Base-by-base conservation (phyloP, 164 flowering plant species). In the Dillenia suffruticosa region DNA sequence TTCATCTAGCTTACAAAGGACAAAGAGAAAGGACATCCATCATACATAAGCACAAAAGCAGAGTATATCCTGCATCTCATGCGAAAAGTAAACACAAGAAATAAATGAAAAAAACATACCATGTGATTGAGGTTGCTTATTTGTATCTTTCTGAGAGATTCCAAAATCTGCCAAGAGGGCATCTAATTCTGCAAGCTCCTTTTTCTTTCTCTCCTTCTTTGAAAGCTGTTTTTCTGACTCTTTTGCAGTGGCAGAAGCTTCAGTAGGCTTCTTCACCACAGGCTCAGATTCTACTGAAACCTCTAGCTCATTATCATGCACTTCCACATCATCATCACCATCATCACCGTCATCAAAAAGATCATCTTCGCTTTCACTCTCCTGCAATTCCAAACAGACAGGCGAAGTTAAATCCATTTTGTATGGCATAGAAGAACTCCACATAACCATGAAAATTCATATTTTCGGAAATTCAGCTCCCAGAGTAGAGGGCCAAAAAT, bases 151-250 rank as follows among this genome's bases (percentile, higher is more conserved):
- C 19, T 76, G 72, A 45, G 73, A 15, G 51, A 79, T 67, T 50
- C 93, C 97, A 46, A 88, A 64, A 65, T 90, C 92, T 67, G 91
- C 95, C 56, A 90, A 80, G 63, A 88, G 79, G 59, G 95, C 97
- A 2, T 88, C 93, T 63, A 88, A 91, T 62, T 90, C 97, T 49
- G 76, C 97, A 65, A 90, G 88, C 63, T 73, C 97, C 76, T 90
- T 90, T 44, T 90, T 90, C 79, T 81, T 91, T 76, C 78, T 45
- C 67, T 89, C 97, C 74, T 91, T 91, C 85, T 91, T 91, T 10
- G 97, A 89, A 54, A 91, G 92, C 78, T 91, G 97, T 66, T 88
- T 85, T 64, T 88, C 97, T 14, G 91, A 32, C 40, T 91, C 93
- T 66, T 87, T 91, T 24, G 81, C 79, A 15, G 75, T 70, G 24